A percentile compares a stretch with the other conserved stretches of the same genome.
These are phyloP conservation scores for Ophiocordyceps camponoti-saundersi DNA, from an alignment of 2,329 filamentous ascomycete genomes.

Conservation along the genomic window DNA sequence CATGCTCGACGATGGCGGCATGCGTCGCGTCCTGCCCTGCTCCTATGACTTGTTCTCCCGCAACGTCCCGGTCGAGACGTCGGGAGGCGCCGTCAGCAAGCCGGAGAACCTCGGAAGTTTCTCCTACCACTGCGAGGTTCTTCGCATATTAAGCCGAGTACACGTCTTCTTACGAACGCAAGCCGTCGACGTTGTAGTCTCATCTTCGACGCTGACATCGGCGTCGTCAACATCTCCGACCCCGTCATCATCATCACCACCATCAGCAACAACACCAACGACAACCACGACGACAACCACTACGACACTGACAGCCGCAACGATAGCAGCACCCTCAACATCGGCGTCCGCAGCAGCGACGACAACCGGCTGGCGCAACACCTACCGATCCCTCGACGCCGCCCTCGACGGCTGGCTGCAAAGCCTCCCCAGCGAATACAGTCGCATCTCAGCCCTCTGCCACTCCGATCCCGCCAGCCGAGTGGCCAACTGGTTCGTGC, in stretches of 20 bases:
- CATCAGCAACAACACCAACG: neutral
- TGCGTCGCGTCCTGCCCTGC: constrained; percentile 23
- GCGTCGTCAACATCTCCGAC: neutral
- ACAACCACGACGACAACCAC: no score
- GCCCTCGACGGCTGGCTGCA: constrained; percentile 24
- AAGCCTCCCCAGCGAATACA: constrained; percentile 24
- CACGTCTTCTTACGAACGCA: constrained; percentile 20
- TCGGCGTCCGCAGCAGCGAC: neutral
- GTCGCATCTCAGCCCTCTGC: constrained; percentile 25
- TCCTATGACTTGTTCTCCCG: constrained; percentile 27
- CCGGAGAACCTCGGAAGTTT: constrained; percentile 26
- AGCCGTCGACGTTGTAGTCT: constrained; percentile 18
- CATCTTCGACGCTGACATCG: neutral
- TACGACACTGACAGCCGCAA: neutral
- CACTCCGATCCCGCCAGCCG: constrained; percentile 26
- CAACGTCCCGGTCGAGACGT: constrained; percentile 24
- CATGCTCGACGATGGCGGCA: constrained; percentile 20
- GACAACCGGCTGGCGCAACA: constrained; percentile 18
- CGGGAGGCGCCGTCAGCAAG: constrained; percentile 15
- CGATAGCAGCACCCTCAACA: neutral
- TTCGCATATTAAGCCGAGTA: constrained; percentile 23
- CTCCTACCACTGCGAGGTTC: constrained; percentile 26
- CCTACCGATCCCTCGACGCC: constrained; percentile 20
- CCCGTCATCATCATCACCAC: neutral
- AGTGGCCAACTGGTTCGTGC: constrained; percentile 28